phyloP scores from a whole-genome alignment of 164 flowering plant genomes.

The Sextonia rubra region DNA sequence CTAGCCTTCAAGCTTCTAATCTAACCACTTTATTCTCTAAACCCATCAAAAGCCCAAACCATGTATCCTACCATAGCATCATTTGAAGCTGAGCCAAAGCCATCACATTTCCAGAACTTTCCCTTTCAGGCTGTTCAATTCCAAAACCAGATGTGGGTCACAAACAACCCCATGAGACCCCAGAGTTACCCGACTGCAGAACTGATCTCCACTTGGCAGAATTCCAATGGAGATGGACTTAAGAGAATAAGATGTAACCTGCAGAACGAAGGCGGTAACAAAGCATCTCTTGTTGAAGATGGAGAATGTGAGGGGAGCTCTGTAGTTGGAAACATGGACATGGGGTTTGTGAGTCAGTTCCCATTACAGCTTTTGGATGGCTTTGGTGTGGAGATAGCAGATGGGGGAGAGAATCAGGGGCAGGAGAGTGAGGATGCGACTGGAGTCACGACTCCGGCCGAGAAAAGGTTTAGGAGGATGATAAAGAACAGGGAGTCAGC shows the following conservation, averaged over 20 bases:
- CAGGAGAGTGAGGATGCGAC: not conserved
- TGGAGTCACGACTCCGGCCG: conserved; percentile 7
- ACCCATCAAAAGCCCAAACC: not conserved
- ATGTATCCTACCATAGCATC: not conserved
- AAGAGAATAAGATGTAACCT: not conserved
- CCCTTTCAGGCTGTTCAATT: not conserved
- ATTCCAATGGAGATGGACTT: not conserved
- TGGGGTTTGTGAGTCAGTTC: not conserved
- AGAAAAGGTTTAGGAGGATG: conserved; percentile 58
- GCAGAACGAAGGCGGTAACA: not conserved
- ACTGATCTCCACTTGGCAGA: not conserved
- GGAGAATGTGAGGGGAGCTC: not conserved
- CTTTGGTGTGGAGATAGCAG: not conserved
- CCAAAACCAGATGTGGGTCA: not conserved
- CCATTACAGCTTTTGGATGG: not conserved
- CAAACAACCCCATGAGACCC: not conserved
- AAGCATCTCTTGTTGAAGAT: not conserved
- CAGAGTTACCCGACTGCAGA: not conserved
- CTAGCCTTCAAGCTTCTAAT: too few relatives aligned
- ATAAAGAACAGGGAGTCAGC: conserved; percentile 62
- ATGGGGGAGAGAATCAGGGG: not conserved
- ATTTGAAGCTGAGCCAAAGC: not conserved
- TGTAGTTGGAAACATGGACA: not conserved
- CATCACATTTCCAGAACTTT: not conserved
- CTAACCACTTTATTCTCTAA: not conserved